A percentile compares a stretch with the other conserved stretches of the same genome.
Evolutionary conservation across 768 basidiomycete genomes (phyloP).

Genomic region (Hericium coralloides): DNA sequence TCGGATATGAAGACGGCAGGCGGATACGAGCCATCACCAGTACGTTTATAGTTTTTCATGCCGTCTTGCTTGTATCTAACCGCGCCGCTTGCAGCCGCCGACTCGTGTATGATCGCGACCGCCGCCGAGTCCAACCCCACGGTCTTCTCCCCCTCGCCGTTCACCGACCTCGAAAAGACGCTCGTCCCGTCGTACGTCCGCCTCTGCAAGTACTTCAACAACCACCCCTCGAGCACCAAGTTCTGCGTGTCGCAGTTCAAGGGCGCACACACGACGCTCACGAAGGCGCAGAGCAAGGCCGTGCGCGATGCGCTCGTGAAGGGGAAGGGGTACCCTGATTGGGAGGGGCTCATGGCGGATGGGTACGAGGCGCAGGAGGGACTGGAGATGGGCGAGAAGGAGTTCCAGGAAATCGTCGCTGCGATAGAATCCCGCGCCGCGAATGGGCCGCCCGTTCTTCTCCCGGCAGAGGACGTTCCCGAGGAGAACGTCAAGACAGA

Average conservation of each 20-base stretch:
- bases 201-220: conserved; percentile 64
- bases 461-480: neutral
- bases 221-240: conserved; percentile 80
- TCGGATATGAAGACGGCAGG: conserved; percentile 68
- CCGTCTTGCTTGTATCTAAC: too few relatives aligned
- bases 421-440: conserved; percentile 7
- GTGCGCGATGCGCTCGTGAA: conserved; percentile 44
- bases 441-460: conserved; percentile 1
- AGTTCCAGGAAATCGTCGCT: conserved; percentile 8
- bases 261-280: conserved; percentile 44
- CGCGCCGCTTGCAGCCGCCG: conserved; percentile 42
- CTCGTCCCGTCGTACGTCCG: conserved; percentile 69
- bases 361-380: conserved; percentile 10
- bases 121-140: conserved; percentile 91
- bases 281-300: conserved; percentile 49
- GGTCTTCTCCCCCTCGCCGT: conserved; percentile 65
- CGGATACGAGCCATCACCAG: conserved; percentile 71
- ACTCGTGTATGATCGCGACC: conserved; percentile 94
- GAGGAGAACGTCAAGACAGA: neutral
- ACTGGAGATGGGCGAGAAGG: conserved; percentile 16
- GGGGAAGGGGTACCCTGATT: conserved; percentile 45
- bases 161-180: conserved; percentile 58
- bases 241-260: conserved; percentile 84
- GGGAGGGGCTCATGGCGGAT: conserved; percentile 10
- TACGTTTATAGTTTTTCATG: conserved; percentile 20